Evolutionary conservation across 306 rosid genomes (phyloP), one percentile per base, ranked within the genome.

Genomic region (Prosopis cineraria): DNA sequence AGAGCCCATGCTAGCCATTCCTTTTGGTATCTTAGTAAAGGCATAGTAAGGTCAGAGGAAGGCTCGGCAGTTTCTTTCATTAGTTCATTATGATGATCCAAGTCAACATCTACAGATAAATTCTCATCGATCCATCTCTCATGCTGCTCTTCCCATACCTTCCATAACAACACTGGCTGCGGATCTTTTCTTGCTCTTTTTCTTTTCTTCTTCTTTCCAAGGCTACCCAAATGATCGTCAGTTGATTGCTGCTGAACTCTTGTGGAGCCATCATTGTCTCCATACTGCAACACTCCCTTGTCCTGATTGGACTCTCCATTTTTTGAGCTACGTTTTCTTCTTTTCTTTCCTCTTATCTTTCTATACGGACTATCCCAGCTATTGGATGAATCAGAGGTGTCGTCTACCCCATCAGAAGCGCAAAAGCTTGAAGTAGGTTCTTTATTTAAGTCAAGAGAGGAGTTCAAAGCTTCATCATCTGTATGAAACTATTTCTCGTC

Each of bases 1-100:
- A 91, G 67, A 71, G 95, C 98, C 97, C 98, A 94, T 9, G 93
- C 84, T 80, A 94, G 79, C 97, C 98, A 92, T 80, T 94, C 98
- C 81, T 81, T 94, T 74, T 94, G 98, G 80, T 94, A 92, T 78
- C 97, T 89, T 25, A 94, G 88, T 73, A 94, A 87, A 76, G 96
- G 88, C 87, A 87, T 76, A 10, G 82, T 86, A 76, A 94, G 70
- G 70, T 87, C 97, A 16, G 93, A 65, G 0, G 98, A 85, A 12
- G 92, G 60, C 84, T 92, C 97, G n/a, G 83, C 88, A 40, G 84
- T 85, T 84, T 89, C 98, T 67, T 58, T 72, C 58, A 86, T 72
- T 70, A 87, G 68, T 80, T 88, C 88, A 86, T 76, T 86, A 79
- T 83, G 93, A 76, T 14, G n/a, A 48, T 88, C 89, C 43, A 86